Conservation (phyloP, 139 green algal species). For the Bryopsis sp. region DNA sequence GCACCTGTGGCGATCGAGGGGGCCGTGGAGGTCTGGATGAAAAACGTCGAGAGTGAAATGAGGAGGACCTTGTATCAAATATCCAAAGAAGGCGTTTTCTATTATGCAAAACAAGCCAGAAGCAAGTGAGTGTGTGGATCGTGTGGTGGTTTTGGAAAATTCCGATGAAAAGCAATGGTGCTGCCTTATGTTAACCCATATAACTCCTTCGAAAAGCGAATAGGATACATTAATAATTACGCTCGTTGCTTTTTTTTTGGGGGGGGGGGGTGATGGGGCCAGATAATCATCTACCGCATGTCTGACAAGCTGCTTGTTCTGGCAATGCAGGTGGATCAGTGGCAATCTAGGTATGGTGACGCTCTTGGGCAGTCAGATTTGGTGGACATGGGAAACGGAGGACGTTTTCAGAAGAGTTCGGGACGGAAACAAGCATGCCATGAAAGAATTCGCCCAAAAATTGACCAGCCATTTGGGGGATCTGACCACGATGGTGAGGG, state of each 20-base stretch:
- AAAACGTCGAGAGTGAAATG: constrained; percentile 72
- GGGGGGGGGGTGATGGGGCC: no score
- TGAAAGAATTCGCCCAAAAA: constrained; percentile 71
- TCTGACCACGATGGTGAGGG: constrained; percentile 68
- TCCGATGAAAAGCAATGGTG: no score
- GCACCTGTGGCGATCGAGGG: constrained; percentile 59
- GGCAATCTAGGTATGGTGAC: constrained; percentile 79
- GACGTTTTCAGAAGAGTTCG: constrained; percentile 66
- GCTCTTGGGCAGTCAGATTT: constrained; percentile 76
- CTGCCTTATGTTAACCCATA: no score
- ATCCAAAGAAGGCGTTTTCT: constrained; percentile 67
- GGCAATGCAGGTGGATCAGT: constrained; percentile 61
- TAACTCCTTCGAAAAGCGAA: no score
- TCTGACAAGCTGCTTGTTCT: no score
- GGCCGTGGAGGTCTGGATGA: constrained; percentile 80
- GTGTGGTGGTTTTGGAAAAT: no score
- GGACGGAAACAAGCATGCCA: constrained; percentile 68
- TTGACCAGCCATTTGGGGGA: constrained; percentile 64
- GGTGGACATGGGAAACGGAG: constrained; percentile 87
- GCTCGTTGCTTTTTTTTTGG: no score
- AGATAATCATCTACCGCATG: no score
- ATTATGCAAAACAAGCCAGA: constrained; percentile 45
- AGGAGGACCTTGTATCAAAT: constrained; percentile 56
- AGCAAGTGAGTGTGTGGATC: constrained; percentile 27
- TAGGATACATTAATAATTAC: no score